These are phyloP conservation scores for Thelonectria blattea DNA, from an alignment of 2,329 filamentous ascomycete genomes.

Conservation along the genomic window DNA sequence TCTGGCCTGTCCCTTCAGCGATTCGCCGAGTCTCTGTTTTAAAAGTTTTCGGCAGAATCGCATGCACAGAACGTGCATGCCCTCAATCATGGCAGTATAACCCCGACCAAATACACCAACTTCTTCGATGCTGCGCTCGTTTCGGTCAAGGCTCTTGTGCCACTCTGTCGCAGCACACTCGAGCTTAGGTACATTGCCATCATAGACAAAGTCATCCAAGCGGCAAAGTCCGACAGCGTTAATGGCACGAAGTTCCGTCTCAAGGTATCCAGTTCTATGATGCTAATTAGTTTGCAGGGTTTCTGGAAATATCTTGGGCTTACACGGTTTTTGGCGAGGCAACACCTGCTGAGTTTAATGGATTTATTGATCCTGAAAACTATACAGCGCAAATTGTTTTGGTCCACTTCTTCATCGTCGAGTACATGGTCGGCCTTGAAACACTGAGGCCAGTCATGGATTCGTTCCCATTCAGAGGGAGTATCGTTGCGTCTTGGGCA, in stretches of 20 bases:
- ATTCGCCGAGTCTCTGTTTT: constrained; percentile 18
- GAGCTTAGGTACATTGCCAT: constrained; percentile 17
- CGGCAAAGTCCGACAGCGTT: constrained; percentile 3
- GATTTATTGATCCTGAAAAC: constrained; percentile 19
- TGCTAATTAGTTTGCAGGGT: neutral
- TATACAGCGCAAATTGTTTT: constrained; percentile 20
- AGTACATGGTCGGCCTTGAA: constrained; percentile 13
- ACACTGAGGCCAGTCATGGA: constrained; percentile 17
- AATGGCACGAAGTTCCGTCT: constrained; percentile 4
- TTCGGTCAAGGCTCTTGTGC: constrained; percentile 5
- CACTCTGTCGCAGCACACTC: constrained; percentile 18
- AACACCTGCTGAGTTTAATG: constrained; percentile 14
- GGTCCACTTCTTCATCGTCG: constrained; percentile 25
- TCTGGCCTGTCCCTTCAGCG: neutral
- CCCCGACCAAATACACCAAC: neutral
- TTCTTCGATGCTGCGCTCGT: neutral
- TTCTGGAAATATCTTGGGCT: constrained; percentile 9
- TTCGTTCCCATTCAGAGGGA: constrained; percentile 17
- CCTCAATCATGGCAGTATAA: neutral
- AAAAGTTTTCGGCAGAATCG: constrained; percentile 8
- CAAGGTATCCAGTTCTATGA: fast-evolving
- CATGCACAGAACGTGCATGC: constrained; percentile 11
- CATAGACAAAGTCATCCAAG: constrained; percentile 7
- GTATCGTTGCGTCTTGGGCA: constrained; percentile 17
- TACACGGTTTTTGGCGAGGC: constrained; percentile 15